Evolutionary conservation across 1,284 basidiomycete genomes (phyloP), one percentile per base, ranked within the genome.

Genomic region (Neotropicomus parvogracilis): DNA sequence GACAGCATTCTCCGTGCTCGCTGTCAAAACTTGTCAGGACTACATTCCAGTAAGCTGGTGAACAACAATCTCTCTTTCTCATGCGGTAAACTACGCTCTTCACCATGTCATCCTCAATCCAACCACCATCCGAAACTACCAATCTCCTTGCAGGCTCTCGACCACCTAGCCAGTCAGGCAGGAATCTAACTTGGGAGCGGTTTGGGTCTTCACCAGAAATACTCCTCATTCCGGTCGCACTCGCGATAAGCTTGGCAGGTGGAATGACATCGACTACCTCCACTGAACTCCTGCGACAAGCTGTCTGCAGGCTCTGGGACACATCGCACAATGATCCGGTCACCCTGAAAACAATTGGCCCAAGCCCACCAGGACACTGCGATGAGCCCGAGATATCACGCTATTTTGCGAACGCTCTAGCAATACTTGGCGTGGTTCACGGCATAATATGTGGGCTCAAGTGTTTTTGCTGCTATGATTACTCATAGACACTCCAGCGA

Each of bases 201-300:
- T 27, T 14, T 9, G 28, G 4, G 3, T 39, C 54, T 32, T 49
- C 60, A 7, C 46, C 55, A 11, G 48, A 50, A 19, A 52, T 37
- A 2, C 48, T 59, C n/a, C 53, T 70, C n/a, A 57, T 67, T 21
- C 66, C 68, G 0, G 58, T 67, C 5, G 57, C 55, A 10, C 44
- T 67, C 4, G 55, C 53, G 26, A 56, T 53, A 12, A 54, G 45
- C 6, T 43, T 70, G 8, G 66, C 63, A 3, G 31, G 5, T 8
- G 32, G 31, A 2, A 53, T 69, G 20, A 50, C 56, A 7, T 11
- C 52, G 4, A 69, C 69, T 1, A 70, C 69, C 2, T 40, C 59
- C 14, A 31, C 66, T 7, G 60, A 62, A 24, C 46, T 69, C 27
- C 19, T 64, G 4, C 57, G 65, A 16, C 54, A 51, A 27, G 24